Base-by-base conservation (phyloP, 208 protist species). In the Trypanosoma brucei region DNA sequence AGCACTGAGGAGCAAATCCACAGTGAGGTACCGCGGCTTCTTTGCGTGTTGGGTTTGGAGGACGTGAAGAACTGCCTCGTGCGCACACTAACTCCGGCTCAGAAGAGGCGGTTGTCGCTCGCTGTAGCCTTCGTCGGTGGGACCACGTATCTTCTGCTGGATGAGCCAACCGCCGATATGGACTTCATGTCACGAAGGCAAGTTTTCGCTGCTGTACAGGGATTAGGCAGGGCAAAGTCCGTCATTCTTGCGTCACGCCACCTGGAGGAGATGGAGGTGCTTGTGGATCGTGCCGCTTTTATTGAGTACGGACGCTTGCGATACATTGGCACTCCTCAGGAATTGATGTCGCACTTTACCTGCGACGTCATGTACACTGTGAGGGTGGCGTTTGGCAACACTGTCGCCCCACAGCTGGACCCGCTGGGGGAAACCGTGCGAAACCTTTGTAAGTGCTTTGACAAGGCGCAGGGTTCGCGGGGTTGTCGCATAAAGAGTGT, bases 131-230 rank as follows among this genome's bases (percentile, higher is more conserved):
- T 97, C 40, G 78, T 97, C 46, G 91, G 93, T 14, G 84, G 84
- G 53, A 81, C 80, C n/a, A 84, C 78, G 22, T 71, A 67, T 44
- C 71, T 95, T 48, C 74, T 96, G 61, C 79, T 85, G 55, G 79
- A 97, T 63, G 94, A 97, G 61, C 94, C 94, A 13, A 94, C 92
- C 1, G 81, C 88, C 36, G 89, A 89, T 33, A 94, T 97, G 92
- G 94, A 97, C 68, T 80, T 82, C 6, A 51, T 65, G 2, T 81
- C 89, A 5, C 81, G 92, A 8, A 79, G 90, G 8, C 71, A 83
- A 51, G 85, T 86, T 51, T 97, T 91, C 33, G 69, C 74, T 38
- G 74, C 93, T 65, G 83, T 94, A 77, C 79, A 77, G 31, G 69
- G 70, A 38, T 83, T 92, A 36, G 79, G 75, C 22, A 44, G 34